Evolutionary conservation across 2,329 filamentous ascomycete species (phyloP), one percentile per base, ranked within the genome.

Genomic region (Trichoderma endophyticum): DNA sequence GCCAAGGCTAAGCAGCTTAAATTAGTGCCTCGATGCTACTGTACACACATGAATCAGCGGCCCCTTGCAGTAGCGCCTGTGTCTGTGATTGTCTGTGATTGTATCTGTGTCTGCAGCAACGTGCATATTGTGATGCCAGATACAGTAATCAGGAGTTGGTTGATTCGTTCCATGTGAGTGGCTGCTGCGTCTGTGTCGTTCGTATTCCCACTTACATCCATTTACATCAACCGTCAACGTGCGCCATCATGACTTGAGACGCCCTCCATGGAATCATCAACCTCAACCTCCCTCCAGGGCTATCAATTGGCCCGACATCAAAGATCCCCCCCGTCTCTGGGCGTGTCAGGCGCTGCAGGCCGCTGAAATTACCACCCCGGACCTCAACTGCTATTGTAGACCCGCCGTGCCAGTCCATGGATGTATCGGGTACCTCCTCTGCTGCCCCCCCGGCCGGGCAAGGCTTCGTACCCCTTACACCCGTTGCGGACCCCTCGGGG

Each of bases 401-500:
- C 65, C 65, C 65, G 65, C 65, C 34, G 56, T 24, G 8, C 18
- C 3, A 30, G 24, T n/a, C 4, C 11, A 9, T 30, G 30, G 30
- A 43, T 26, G 68, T 70, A 70, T 24, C 60, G n/a, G 60, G 15
- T 57, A 70, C 68, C 60, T 56, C 11, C 21, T 12, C 24, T 43
- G 21, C n/a, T 18, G 39, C 28, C 43, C 43, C 65, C 60, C 68
- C 60, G 59, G 59, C 60, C 43, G 18, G 14, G 60, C 68, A 64
- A 64, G 34, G 68, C 60, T 34, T 51, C 51, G 68, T 70, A 64
- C 68, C 60, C 68, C 68, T 63, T 54, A 70, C 66, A 70, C 66
- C 28, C n/a, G 26, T 28, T 56, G 57, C 68, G 68, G 60, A 70
- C 59, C 59, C 59, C 60, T 57, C 60, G 43, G 68, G 32, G 60